Conservation (phyloP, 1,284 basidiomycete genomes). For the Macrocystidia cucumis region DNA sequence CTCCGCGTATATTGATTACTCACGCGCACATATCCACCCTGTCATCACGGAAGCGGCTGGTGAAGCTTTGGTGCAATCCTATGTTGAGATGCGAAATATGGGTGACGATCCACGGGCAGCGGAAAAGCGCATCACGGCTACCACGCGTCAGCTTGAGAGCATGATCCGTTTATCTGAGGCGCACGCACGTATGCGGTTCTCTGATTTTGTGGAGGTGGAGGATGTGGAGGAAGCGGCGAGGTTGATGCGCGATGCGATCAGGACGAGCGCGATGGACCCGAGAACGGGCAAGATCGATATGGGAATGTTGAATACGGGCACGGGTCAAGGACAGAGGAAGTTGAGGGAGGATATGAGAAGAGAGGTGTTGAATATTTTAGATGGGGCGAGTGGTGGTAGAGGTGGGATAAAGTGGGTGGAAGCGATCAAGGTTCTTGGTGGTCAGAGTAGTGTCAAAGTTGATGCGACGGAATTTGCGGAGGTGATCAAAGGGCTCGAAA, state of each 20-base stretch:
- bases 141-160: constrained; percentile 93
- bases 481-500: constrained; percentile 72
- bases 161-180: constrained; percentile 98
- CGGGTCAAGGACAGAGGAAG: constrained; percentile 77
- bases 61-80: constrained; percentile 93
- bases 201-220: constrained; percentile 71
- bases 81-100: constrained; percentile 87
- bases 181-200: constrained; percentile 95
- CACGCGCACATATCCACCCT: constrained; percentile 46
- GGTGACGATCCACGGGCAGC: constrained; percentile 88
- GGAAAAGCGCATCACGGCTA: constrained; percentile 92
- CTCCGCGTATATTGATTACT: background rate
- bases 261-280: constrained; percentile 92
- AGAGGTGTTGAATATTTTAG: constrained; percentile 67
- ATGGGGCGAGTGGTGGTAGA: constrained; percentile 43
- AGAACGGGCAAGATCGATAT: constrained; percentile 95
- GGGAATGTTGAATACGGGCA: constrained; percentile 92
- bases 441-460: constrained; percentile 75
- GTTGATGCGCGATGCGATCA: constrained; percentile 92
- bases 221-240: constrained; percentile 91
- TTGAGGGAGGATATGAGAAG: constrained; percentile 80
- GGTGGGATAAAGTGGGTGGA: constrained; percentile 82
- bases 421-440: constrained; percentile 63
- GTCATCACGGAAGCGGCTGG: constrained; percentile 90
- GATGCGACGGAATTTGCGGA: constrained; percentile 77